A percentile compares a stretch with the other conserved stretches of the same genome.
phyloP scores from a whole-genome alignment of 352 stramenopile genomes.

The Globisporangium nodosum region DNA sequence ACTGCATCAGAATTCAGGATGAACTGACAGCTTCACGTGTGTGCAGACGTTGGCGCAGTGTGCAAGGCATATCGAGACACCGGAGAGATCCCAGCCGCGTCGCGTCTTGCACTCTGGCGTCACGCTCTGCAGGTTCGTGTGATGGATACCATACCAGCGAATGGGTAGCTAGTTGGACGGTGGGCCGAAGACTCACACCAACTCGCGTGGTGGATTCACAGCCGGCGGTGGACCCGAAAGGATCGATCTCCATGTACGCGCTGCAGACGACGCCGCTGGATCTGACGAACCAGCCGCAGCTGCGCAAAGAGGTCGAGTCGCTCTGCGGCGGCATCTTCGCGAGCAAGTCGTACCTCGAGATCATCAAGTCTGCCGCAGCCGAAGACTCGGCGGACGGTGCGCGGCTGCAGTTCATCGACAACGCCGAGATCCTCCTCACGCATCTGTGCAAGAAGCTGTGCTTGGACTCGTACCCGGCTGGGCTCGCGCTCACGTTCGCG shows the following conservation, averaged over 20 bases:
- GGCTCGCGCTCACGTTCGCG: slow-evolving; percentile 47
- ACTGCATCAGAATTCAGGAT: background rate
- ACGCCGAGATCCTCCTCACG: slow-evolving; percentile 62
- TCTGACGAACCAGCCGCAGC: slow-evolving; percentile 37
- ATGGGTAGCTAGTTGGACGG: background rate
- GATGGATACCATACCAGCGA: background rate
- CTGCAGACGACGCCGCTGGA: slow-evolving; percentile 60
- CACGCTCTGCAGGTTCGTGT: slow-evolving; percentile 35
- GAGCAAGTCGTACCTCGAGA: slow-evolving; percentile 42
- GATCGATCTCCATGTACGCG: slow-evolving; percentile 62
- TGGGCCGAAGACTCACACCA: background rate
- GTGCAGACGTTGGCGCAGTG: slow-evolving; percentile 24
- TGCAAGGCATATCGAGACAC: slow-evolving; percentile 30
- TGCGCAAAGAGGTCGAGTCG: slow-evolving; percentile 66
- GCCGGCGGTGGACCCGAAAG: slow-evolving; percentile 18
- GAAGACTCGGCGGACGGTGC: slow-evolving; percentile 40
- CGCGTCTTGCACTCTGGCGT: slow-evolving; percentile 53
- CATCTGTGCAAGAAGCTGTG: slow-evolving; percentile 58
- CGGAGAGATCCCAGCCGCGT: slow-evolving; percentile 26
- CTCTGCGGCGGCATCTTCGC: slow-evolving; percentile 62
- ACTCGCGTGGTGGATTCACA: background rate
- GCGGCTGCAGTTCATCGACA: slow-evolving; percentile 72
- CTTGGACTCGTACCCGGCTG: slow-evolving; percentile 39
- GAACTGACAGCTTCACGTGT: background rate
- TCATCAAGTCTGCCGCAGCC: slow-evolving; percentile 15